These are phyloP conservation scores for Xanthoceras sorbifolium DNA, from an alignment of 345 rosid genomes.

Conservation along the genomic window DNA sequence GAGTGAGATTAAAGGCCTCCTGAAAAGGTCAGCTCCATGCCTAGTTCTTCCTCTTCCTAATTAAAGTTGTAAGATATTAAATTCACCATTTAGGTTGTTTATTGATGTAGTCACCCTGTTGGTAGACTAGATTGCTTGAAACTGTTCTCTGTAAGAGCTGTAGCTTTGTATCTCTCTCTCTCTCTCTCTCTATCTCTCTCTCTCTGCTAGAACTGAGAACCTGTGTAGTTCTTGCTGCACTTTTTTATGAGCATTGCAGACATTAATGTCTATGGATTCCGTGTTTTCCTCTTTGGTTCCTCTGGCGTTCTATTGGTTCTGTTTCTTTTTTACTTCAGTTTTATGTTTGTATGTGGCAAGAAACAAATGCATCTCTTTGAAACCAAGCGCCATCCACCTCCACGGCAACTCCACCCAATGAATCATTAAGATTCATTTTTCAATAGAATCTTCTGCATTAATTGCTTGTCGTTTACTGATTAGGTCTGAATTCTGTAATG, in stretches of 20 bases:
- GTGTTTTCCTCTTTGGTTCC: background rate
- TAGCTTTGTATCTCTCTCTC: conserved; percentile 1
- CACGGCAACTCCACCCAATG: too few relatives aligned
- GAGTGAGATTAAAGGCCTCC: conserved; percentile 70
- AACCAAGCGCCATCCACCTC: too few relatives aligned
- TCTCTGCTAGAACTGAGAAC: background rate
- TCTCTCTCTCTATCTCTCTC: background rate
- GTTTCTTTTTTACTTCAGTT: background rate
- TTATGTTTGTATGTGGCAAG: background rate
- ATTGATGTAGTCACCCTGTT: conserved; percentile 3
- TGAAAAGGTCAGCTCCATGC: conserved; percentile 72
- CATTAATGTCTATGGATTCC: background rate
- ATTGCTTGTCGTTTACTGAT: too few relatives aligned
- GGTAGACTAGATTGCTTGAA: conserved; percentile 10
- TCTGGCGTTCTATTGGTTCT: background rate
- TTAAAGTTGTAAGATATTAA: background rate
- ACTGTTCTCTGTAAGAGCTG: background rate
- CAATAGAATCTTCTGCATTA: too few relatives aligned
- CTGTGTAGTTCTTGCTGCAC: background rate
- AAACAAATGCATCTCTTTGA: background rate
- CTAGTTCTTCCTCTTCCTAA: conserved; percentile 55
- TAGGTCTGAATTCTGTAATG: too few relatives aligned
- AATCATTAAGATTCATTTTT: too few relatives aligned
- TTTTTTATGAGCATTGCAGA: background rate
- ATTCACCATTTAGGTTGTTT: conserved; percentile 19